Base-by-base conservation (phyloP, 805 yeast genomes). In the Saccharomycopsis synnaedendra region DNA sequence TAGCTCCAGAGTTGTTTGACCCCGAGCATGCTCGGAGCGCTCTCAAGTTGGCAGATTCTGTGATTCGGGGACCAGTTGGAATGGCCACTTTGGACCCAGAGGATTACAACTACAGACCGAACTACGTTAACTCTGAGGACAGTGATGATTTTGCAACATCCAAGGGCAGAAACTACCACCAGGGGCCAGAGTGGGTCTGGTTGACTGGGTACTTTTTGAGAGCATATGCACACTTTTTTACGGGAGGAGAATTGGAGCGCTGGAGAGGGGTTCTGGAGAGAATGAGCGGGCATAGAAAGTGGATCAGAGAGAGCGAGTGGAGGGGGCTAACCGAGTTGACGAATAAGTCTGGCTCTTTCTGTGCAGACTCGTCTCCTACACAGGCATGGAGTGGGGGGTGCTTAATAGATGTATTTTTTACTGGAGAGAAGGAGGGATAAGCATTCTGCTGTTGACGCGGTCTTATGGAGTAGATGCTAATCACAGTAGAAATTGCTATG, bases 101-200 rank as follows among this genome's bases (percentile, higher is more conserved):
- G 9, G 98, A 90, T 66, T 75, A 79, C 67, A 89, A 90, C 64
- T 90, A 93, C 63, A 74, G 95, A 54, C 98, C 98, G 1, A 77
- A 85, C 65, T 90, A 90, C 64, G 69, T 70, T 58, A 93, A 90
- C 61, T 67, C 87, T 43, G 82, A 75, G 39, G 97, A 90, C 58
- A 77, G 76, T 46, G 77, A 73, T 4, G 96, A 90, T 63, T 93
- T 88, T 71, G 87, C 94, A 0, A 88, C 97, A 0, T 73, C 97
- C 2, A 87, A 88, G 64, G 98, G 98, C 32, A 76, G 97, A 58
- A 93, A 93, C 65, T 90, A 90, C 62, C 98, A 90, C 64, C 97
- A 90, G 66, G 98, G 98, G 1, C 98, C 98, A 2, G 98, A 93
- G 61, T 90, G 98, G 98, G 84, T 85, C 34, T 90, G 97, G 97